These are phyloP conservation scores for Kalaharituber pfeilii DNA, from an alignment of 2,329 filamentous ascomycete species.

Conservation along the genomic window DNA sequence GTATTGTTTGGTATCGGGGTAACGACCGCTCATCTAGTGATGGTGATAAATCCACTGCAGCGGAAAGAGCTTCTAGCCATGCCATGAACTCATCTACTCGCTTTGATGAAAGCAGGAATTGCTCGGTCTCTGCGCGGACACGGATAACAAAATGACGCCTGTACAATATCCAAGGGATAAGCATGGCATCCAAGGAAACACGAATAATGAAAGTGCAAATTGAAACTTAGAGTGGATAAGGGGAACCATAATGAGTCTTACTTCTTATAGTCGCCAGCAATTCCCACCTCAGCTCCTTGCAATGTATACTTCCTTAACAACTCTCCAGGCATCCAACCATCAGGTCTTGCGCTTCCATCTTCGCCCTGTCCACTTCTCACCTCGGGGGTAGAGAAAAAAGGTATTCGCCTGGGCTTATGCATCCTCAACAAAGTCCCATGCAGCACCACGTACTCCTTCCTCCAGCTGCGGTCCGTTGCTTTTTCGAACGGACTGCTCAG, in stretches of 20 bases:
- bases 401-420: conserved; percentile 38
- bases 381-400: conserved; percentile 15
- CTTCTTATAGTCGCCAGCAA: conserved; percentile 57
- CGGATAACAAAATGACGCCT: conserved; percentile 50
- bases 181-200: background rate
- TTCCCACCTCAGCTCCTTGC: conserved; percentile 56
- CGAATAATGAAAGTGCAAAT: background rate
- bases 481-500: conserved; percentile 46
- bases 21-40: conserved; percentile 54
- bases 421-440: conserved; percentile 52
- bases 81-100: conserved; percentile 47
- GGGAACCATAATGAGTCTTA: conserved; percentile 27
- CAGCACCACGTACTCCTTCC: conserved; percentile 43
- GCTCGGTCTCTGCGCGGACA: conserved; percentile 55
- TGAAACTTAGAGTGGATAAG: background rate
- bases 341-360: conserved; percentile 14
- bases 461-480: conserved; percentile 46
- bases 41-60: conserved; percentile 54
- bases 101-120: conserved; percentile 51
- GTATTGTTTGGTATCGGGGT: conserved; percentile 44
- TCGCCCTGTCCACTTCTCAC: conserved; percentile 5
- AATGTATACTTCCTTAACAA: conserved; percentile 53
- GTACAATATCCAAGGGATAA: background rate
- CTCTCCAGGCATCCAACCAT: conserved; percentile 27
- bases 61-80: conserved; percentile 52